Percentiles rank a stretch among this genome's conserved stretches.
These are phyloP conservation scores for Wickerhamiella siamensis DNA, from an alignment of 805 yeast species.

Conservation along the genomic window DNA sequence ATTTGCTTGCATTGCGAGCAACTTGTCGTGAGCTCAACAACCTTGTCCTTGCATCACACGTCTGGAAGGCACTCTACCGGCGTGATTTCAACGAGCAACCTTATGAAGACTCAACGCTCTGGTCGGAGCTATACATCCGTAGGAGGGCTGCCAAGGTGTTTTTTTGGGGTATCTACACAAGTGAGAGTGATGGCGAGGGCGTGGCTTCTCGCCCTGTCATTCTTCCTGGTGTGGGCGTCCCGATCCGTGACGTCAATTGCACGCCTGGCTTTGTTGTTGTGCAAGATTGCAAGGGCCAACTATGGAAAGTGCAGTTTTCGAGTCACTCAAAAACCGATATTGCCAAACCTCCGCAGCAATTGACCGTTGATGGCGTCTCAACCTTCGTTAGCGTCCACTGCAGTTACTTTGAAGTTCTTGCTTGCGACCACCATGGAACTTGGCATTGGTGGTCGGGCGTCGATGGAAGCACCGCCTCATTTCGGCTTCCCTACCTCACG, in stretches of 20 bases:
- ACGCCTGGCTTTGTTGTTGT: not conserved
- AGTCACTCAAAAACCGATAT: not conserved
- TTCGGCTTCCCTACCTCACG: not conserved
- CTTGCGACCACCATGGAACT: not conserved
- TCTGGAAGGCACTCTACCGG: not conserved
- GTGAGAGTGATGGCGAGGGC: not conserved
- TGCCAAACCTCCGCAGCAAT: not conserved
- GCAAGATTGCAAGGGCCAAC: not conserved
- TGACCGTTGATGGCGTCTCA: not conserved
- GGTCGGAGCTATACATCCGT: not conserved
- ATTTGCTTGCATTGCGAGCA: not conserved
- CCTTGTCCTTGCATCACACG: not conserved
- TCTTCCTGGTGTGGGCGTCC: not conserved
- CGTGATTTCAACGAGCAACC: not conserved
- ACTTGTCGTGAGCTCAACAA: not conserved
- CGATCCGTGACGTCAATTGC: not conserved
- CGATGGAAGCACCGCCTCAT: not conserved
- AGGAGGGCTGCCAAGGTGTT: not conserved
- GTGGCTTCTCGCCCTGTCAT: not conserved
- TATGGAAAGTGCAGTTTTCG: not conserved
- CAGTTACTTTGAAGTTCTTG: not conserved
- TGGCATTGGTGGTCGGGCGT: not conserved
- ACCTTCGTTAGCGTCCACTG: not conserved
- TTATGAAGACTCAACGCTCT: not conserved
- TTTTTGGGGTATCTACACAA: not conserved